Percentiles rank a stretch among this genome's conserved stretches.
These are phyloP conservation scores for Fragaria vesca DNA, from an alignment of 306 rosid genomes.

Conservation along the genomic window DNA sequence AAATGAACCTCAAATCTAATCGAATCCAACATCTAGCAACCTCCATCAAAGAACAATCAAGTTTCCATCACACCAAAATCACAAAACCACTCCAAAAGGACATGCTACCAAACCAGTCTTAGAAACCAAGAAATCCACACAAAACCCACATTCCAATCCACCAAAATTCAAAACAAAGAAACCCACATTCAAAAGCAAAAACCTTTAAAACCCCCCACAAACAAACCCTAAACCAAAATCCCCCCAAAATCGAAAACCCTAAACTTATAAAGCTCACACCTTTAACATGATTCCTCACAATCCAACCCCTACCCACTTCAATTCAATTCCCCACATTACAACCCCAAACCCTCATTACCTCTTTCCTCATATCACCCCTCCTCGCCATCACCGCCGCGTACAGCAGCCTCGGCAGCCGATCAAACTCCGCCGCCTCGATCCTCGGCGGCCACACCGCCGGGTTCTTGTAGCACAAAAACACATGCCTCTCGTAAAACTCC, in stretches of 20 bases:
- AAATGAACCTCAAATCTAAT: not conserved
- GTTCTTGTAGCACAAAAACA: constrained; percentile 83
- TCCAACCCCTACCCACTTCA: not conserved
- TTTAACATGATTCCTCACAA: not conserved
- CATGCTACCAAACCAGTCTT: constrained; percentile 8
- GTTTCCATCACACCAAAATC: not conserved
- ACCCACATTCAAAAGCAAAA: not conserved
- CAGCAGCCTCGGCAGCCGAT: constrained; percentile 88
- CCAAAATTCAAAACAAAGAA: constrained; percentile 4
- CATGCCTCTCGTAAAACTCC: constrained; percentile 68
- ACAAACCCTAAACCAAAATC: not conserved
- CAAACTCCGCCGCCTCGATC: constrained; percentile 95
- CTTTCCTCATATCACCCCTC: constrained; percentile 67
- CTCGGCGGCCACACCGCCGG: constrained; percentile 87
- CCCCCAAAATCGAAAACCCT: not conserved
- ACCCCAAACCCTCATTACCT: constrained; percentile 36
- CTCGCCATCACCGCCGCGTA: constrained; percentile 73
- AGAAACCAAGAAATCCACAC: constrained; percentile 5
- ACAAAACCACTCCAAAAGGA: not conserved
- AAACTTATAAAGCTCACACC: not conserved
- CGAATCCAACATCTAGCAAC: not conserved
- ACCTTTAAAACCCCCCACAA: not conserved
- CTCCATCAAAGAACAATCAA: not conserved
- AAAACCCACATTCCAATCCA: not conserved
- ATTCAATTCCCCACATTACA: not conserved